These are phyloP conservation scores for Hypoxylon sp. DNA, from an alignment of 2,329 filamentous ascomycete genomes.

Conservation along the genomic window DNA sequence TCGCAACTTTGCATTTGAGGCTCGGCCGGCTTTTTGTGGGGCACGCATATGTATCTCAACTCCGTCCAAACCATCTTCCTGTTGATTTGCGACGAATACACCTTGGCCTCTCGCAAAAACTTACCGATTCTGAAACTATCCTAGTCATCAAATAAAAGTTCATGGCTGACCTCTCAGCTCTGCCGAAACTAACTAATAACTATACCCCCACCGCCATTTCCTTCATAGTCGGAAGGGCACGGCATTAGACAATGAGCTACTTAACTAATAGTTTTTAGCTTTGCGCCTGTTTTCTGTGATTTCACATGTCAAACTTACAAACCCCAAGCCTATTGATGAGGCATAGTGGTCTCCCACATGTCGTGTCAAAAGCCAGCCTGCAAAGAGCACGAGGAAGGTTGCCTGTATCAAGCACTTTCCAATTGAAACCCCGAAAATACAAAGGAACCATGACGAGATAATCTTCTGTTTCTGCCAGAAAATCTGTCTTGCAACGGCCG, in stretches of 20 bases:
- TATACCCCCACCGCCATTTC: neutral
- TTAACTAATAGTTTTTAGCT: neutral
- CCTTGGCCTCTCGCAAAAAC: neutral
- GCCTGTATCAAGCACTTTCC: neutral
- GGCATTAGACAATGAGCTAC: neutral
- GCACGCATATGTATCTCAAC: neutral
- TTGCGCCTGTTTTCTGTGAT: neutral
- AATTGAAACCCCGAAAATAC: neutral
- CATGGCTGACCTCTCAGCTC: neutral
- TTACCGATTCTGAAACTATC: neutral
- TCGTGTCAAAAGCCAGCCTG: neutral
- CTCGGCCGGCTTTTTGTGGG: conserved; percentile 30
- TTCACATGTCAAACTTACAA: conserved; percentile 1
- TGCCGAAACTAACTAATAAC: neutral
- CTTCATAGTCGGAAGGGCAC: neutral
- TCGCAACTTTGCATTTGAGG: conserved; percentile 39
- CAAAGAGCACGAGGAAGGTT: neutral
- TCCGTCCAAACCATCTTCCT: conserved; percentile 1
- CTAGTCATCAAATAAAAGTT: neutral
- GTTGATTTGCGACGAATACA: neutral
- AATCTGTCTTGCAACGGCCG: neutral
- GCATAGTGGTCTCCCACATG: neutral
- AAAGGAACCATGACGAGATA: neutral
- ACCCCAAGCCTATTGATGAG: too few relatives aligned
- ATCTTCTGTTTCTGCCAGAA: neutral